Conservation (phyloP, 1,284 basidiomycete genomes). For the Trichosporon sp. region DNA sequence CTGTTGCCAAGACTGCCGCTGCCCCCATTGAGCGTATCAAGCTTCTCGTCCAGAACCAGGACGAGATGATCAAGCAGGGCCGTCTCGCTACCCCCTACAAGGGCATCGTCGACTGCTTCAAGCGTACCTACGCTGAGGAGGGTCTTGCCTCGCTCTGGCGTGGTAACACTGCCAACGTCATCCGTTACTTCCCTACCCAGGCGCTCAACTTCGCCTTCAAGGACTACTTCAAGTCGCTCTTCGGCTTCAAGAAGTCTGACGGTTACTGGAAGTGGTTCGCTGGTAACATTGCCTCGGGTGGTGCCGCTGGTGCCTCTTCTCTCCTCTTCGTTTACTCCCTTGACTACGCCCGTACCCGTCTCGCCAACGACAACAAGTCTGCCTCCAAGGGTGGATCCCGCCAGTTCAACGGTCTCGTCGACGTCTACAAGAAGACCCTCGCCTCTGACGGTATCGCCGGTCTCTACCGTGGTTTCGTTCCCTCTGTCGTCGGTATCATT, state of each 20-base stretch:
- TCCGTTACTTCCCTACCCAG: slow-evolving; percentile 97
- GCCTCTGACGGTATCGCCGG: slow-evolving; percentile 83
- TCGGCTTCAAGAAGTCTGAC: slow-evolving; percentile 85
- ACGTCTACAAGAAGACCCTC: slow-evolving; percentile 90
- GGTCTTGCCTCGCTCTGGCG: slow-evolving; percentile 88
- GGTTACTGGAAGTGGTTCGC: slow-evolving; percentile 89
- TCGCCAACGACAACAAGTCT: slow-evolving; percentile 92
- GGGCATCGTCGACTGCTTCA: slow-evolving; percentile 85
- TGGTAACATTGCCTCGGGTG: slow-evolving; percentile 93
- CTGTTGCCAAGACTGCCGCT: slow-evolving; percentile 95
- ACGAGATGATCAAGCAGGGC: slow-evolving; percentile 83
- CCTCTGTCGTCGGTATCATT: slow-evolving; percentile 91
- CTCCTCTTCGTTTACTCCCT: slow-evolving; percentile 94
- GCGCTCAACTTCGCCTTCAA: slow-evolving; percentile 96
- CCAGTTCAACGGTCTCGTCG: slow-evolving; percentile 91
- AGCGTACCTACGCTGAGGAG: slow-evolving; percentile 85
- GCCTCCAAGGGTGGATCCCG: slow-evolving; percentile 82
- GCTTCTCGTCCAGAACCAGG: slow-evolving; percentile 95
- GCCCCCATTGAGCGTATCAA: slow-evolving; percentile 99
- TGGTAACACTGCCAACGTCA: slow-evolving; percentile 96
- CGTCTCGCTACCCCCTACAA: slow-evolving; percentile 90
- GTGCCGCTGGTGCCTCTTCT: slow-evolving; percentile 93
- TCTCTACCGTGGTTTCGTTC: slow-evolving; percentile 94
- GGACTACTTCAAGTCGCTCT: slow-evolving; percentile 95
- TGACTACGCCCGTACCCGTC: slow-evolving; percentile 93